Evolutionary conservation across 2,329 filamentous ascomycete species (phyloP).

Genomic region (Fusarium hostae): DNA sequence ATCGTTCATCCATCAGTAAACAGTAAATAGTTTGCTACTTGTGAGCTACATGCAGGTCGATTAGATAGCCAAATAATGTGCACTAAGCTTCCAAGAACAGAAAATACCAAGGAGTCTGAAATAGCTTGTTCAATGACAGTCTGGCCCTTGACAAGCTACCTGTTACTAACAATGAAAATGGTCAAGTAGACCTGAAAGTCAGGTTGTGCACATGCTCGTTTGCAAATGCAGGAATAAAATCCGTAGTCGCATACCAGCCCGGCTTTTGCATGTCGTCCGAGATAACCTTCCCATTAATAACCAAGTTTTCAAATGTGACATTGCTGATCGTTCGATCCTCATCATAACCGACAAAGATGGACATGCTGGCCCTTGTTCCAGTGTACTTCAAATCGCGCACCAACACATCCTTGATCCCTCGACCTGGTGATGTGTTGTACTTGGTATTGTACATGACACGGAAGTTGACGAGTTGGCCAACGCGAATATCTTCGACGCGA

Average conservation of each 20-base stretch:
- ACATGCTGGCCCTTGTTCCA: neutral
- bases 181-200: neutral
- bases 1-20: too few species aligned
- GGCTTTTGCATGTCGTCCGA: neutral
- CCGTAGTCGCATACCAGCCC: neutral
- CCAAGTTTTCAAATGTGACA: neutral
- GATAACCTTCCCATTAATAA: neutral
- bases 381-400: neutral
- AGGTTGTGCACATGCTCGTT: neutral
- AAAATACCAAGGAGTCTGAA: too few species aligned
- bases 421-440: neutral
- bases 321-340: neutral
- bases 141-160: neutral
- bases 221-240: neutral
- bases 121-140: accelerated
- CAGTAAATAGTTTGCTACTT: too few species aligned
- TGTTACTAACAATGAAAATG: accelerated
- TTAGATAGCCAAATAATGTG: neutral
- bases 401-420: accelerated
- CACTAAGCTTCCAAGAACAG: neutral
- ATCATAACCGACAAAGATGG: neutral
- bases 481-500: neutral
- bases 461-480: neutral
- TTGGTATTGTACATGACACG: neutral
- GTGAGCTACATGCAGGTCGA: accelerated